A percentile compares a stretch with the other conserved stretches of the same genome.
These are phyloP conservation scores for Fusarium setosum DNA, from an alignment of 2,329 filamentous ascomycete species.

Conservation along the genomic window DNA sequence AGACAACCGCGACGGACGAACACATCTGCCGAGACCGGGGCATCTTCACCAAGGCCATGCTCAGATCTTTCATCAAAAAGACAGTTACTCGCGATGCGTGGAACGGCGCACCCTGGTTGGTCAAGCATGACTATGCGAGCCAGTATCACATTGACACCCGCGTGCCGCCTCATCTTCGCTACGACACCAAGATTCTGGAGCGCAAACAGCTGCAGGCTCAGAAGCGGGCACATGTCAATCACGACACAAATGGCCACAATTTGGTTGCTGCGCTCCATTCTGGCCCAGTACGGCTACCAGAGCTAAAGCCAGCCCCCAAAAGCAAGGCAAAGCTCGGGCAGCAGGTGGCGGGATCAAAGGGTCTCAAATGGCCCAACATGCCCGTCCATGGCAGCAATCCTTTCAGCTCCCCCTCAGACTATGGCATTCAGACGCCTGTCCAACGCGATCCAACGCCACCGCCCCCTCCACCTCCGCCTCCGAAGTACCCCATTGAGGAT, in stretches of 20 bases:
- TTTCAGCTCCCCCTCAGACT: conserved; percentile 58
- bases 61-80: conserved; percentile 94
- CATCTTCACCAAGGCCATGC: conserved; percentile 92
- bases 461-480: conserved; percentile 76
- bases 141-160: conserved; percentile 89
- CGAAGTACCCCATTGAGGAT: conserved; percentile 97
- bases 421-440: conserved; percentile 49
- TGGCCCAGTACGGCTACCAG: conserved; percentile 71
- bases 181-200: conserved; percentile 83
- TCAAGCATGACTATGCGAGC: conserved; percentile 86
- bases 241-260: conserved; percentile 56
- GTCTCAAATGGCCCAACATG: conserved; percentile 53
- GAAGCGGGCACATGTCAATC: conserved; percentile 65
- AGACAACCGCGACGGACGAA: conserved; percentile 82
- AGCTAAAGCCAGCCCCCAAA: conserved; percentile 80
- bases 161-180: conserved; percentile 83
- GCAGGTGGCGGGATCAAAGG: conserved; percentile 52
- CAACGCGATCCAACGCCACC: conserved; percentile 58
- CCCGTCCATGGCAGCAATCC: conserved; percentile 55
- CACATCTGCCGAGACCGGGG: conserved; percentile 90
- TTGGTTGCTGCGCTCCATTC: conserved; percentile 47
- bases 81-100: conserved; percentile 92
- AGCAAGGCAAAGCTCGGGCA: conserved; percentile 68
- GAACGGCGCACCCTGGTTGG: conserved; percentile 96
- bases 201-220: conserved; percentile 78